Percentiles rank a stretch among this genome's conserved stretches.
These are phyloP conservation scores for Monilinia polystroma DNA, from an alignment of 2,329 filamentous ascomycete species.

Conservation along the genomic window DNA sequence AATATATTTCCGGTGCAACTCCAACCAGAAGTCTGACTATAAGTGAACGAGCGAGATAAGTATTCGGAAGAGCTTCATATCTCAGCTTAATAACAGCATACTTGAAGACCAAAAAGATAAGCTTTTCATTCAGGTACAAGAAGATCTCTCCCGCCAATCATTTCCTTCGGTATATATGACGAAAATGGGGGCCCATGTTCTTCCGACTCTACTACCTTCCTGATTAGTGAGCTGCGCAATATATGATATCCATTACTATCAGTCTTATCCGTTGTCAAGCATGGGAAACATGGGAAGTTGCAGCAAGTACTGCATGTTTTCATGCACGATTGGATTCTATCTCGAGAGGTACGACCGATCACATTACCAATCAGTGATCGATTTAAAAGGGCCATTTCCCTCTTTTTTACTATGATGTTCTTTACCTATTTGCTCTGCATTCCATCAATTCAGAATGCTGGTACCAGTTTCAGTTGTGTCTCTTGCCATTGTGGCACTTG, in stretches of 20 bases:
- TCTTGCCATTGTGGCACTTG: slow-evolving; percentile 25
- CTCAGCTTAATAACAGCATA: too few species aligned
- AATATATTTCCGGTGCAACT: too few species aligned
- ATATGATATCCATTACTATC: slow-evolving; percentile 14
- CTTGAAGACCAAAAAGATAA: slow-evolving; percentile 2
- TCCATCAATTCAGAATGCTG: slow-evolving; percentile 22
- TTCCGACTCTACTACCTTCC: slow-evolving; percentile 17
- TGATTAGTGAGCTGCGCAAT: not conserved
- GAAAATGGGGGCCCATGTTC: not conserved
- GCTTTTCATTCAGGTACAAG: slow-evolving; percentile 16
- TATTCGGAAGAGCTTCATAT: too few species aligned
- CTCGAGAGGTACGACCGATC: not conserved
- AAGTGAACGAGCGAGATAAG: too few species aligned
- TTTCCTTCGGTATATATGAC: not conserved
- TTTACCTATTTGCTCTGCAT: not conserved
- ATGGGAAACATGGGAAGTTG: slow-evolving; percentile 3
- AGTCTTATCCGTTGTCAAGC: slow-evolving; percentile 2
- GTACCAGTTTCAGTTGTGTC: slow-evolving; percentile 15
- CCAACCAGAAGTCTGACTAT: too few species aligned
- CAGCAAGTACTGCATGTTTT: slow-evolving; percentile 8
- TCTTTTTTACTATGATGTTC: not conserved
- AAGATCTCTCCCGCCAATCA: slow-evolving; percentile 1
- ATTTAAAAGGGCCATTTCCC: slow-evolving; percentile 9
- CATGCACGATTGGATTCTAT: not conserved
- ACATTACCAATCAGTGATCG: not conserved